A percentile compares a stretch with the other conserved stretches of the same genome.
Evolutionary conservation across 202 grass and related monocot genomes (phyloP).

Genomic region (Schoenoplectus triqueter): DNA sequence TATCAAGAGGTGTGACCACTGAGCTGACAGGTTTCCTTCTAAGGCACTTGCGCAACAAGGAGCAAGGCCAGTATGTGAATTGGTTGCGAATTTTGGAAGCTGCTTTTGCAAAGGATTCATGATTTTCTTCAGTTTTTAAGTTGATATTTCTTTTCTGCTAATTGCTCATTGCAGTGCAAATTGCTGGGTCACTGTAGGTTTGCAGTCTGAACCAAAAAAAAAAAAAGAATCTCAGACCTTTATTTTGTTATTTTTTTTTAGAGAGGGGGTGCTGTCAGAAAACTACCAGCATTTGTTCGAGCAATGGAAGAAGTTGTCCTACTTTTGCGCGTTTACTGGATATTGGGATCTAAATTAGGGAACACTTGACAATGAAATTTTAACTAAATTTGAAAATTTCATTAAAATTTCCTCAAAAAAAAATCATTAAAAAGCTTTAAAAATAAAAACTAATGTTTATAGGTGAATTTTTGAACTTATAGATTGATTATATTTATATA

Average conservation of each 20-base stretch:
- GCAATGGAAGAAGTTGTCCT: background rate
- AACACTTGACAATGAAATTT: no score
- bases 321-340: background rate
- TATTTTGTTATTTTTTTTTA: background rate
- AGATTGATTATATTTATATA: no score
- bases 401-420: no score
- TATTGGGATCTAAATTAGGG: background rate
- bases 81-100: slow-evolving; percentile 55
- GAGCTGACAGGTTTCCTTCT: slow-evolving; percentile 47
- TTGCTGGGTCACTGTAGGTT: background rate
- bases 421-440: no score
- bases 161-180: background rate
- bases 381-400: no score
- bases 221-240: background rate
- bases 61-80: slow-evolving; percentile 48
- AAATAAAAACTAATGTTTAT: no score
- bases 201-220: background rate
- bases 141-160: background rate
- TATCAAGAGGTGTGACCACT: slow-evolving; percentile 49
- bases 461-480: no score
- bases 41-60: slow-evolving; percentile 54
- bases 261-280: no score
- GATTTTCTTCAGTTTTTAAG: slow-evolving; percentile 26
- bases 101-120: slow-evolving; percentile 42
- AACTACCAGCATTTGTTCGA: background rate